These are phyloP conservation scores for Rhodosporidiobolus sp. DNA, from an alignment of 768 basidiomycete species.

Conservation along the genomic window DNA sequence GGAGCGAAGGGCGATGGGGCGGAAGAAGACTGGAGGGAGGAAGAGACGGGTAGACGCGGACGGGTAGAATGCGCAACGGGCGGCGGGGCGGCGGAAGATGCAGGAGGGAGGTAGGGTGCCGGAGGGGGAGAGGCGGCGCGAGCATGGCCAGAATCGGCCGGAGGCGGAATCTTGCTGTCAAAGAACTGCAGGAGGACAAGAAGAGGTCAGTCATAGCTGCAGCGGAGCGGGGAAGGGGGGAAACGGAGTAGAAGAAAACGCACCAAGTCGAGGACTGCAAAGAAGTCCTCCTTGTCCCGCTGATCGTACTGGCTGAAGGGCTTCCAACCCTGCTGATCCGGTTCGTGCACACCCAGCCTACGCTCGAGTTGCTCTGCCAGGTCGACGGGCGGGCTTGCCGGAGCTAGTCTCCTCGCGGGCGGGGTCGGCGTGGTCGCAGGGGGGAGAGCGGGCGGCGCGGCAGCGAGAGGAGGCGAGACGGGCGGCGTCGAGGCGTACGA, in stretches of 20 bases:
- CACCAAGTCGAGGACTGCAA: conserved; percentile 23
- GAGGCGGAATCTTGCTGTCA: background rate
- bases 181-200: conserved; percentile 7
- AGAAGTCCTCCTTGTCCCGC: conserved; percentile 24
- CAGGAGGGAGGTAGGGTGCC: background rate
- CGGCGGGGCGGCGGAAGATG: background rate
- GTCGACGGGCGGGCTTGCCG: too few relatives aligned
- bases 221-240: too few relatives aligned
- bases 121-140: background rate
- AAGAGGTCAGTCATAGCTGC: too few relatives aligned
- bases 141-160: background rate
- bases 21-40: background rate
- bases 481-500: background rate
- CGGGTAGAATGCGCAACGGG: conserved; percentile 11
- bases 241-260: background rate
- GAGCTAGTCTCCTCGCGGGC: too few relatives aligned
- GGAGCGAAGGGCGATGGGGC: background rate
- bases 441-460: background rate
- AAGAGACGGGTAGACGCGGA: background rate
- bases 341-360: background rate
- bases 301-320: conserved; percentile 22
- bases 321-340: background rate
- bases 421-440: too few relatives aligned
- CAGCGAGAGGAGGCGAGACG: background rate
- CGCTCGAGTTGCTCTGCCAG: background rate